These are phyloP conservation scores for Henckelia pumila DNA, from an alignment of 257 asterid genomes.

Conservation along the genomic window DNA sequence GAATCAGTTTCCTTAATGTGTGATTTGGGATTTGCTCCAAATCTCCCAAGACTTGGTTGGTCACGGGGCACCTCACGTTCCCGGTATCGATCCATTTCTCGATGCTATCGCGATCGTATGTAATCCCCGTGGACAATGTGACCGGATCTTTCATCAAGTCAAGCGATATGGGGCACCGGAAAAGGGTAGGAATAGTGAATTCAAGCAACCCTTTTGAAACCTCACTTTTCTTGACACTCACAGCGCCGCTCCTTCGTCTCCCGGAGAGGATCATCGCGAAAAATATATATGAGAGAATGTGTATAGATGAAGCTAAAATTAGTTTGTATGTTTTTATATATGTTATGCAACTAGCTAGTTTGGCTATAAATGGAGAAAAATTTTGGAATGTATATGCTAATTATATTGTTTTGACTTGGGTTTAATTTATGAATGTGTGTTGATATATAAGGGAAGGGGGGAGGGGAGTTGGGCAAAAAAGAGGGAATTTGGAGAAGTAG, in stretches of 20 bases:
- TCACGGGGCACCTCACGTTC: slow-evolving; percentile 51
- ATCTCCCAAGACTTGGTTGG: slow-evolving; percentile 43
- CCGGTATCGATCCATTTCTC: slow-evolving; percentile 59
- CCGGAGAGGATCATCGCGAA: slow-evolving; percentile 38
- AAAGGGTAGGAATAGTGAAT: slow-evolving; percentile 44
- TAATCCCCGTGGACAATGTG: slow-evolving; percentile 56
- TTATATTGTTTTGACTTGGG: no score
- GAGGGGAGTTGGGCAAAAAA: slow-evolving; percentile 21
- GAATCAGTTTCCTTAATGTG: slow-evolving; percentile 69
- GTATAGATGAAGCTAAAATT: not conserved
- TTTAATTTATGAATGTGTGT: no score
- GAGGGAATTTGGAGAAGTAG: slow-evolving; percentile 23
- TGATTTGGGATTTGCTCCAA: slow-evolving; percentile 69
- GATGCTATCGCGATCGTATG: slow-evolving; percentile 66
- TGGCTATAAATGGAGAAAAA: not conserved
- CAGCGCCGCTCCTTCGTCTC: slow-evolving; percentile 39
- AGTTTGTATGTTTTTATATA: not conserved
- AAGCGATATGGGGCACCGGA: slow-evolving; percentile 59
- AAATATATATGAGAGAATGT: not conserved
- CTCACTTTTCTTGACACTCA: slow-evolving; percentile 22
- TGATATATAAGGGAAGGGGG: no score
- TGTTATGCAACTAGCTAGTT: no score
- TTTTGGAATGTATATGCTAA: no score
- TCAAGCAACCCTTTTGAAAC: slow-evolving; percentile 23
- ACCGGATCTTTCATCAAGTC: slow-evolving; percentile 73